These are phyloP conservation scores for Cordyceps tenuipes DNA, from an alignment of 2,329 filamentous ascomycete genomes.

Conservation along the genomic window DNA sequence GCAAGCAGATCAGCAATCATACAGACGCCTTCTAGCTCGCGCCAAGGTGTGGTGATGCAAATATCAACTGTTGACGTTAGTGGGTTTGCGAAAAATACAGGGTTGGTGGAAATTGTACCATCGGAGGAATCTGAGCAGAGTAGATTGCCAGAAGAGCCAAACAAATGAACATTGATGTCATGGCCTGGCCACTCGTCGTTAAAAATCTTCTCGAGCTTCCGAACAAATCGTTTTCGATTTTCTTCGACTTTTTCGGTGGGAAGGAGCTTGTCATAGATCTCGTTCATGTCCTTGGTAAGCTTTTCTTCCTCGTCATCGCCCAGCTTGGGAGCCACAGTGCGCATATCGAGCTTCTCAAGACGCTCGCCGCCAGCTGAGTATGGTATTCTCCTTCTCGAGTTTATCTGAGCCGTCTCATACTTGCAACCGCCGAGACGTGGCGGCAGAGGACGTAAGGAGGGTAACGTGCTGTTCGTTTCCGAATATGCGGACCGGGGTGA, in stretches of 20 bases:
- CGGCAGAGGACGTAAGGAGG: constrained; percentile 58
- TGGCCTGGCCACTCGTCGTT: constrained; percentile 88
- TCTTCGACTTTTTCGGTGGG: constrained; percentile 73
- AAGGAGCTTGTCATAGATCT: constrained; percentile 76
- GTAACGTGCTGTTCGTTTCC: constrained; percentile 69
- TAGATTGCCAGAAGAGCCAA: constrained; percentile 95
- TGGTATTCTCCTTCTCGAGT: constrained; percentile 77
- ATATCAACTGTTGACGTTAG: constrained; percentile 66
- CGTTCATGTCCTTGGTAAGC: constrained; percentile 73
- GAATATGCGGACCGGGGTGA: constrained; percentile 88
- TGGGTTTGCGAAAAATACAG: constrained; percentile 18
- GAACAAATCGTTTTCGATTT: constrained; percentile 66
- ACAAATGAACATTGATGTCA: constrained; percentile 83
- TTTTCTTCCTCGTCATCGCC: constrained; percentile 64
- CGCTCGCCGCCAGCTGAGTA: constrained; percentile 81
- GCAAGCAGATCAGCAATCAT: constrained; percentile 79
- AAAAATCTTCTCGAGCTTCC: constrained; percentile 79
- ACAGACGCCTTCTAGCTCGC: constrained; percentile 81
- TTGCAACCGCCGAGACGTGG: constrained; percentile 60
- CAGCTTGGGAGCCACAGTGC: constrained; percentile 64
- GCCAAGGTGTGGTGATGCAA: constrained; percentile 89
- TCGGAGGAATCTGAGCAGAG: constrained; percentile 94
- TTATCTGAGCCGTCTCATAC: constrained; percentile 79
- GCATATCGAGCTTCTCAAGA: constrained; percentile 61
- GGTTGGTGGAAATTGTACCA: constrained; percentile 42